phyloP scores from a whole-genome alignment of 306 rosid genomes.

The Myrica gale region DNA sequence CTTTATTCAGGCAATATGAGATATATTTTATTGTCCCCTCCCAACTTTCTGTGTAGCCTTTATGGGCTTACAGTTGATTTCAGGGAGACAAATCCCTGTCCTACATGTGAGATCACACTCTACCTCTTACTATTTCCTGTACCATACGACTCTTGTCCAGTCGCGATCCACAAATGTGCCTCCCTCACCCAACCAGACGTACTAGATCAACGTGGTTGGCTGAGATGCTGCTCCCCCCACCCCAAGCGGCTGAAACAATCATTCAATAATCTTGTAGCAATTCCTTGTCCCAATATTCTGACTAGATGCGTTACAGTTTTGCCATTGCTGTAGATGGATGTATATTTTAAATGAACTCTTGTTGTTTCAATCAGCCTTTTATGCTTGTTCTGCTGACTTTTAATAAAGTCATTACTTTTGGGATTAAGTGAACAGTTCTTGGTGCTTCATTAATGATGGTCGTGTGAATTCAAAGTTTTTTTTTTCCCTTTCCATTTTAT shows the following conservation, averaged over 20 bases:
- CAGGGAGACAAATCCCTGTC: neutral
- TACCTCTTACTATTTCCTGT: neutral
- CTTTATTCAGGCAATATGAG: neutral
- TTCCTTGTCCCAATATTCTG: too few relatives aligned
- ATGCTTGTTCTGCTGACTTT: neutral
- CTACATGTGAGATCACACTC: neutral
- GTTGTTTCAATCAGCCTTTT: neutral
- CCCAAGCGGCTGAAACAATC: too few relatives aligned
- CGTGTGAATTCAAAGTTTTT: too few relatives aligned
- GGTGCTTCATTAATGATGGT: neutral
- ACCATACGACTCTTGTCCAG: neutral
- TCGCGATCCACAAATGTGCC: neutral
- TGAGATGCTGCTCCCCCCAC: neutral
- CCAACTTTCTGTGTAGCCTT: neutral
- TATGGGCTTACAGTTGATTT: neutral
- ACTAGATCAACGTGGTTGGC: neutral
- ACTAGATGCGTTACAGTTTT: neutral
- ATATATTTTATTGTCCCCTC: neutral
- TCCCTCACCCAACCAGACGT: neutral
- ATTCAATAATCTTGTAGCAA: too few relatives aligned
- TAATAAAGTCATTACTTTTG: neutral
- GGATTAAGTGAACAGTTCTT: neutral
- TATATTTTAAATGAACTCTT: neutral
- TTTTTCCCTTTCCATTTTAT: too few relatives aligned
- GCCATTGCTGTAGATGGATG: neutral